Conservation (phyloP, 176 grass and related monocot species). For the Stipa capillata region DNA sequence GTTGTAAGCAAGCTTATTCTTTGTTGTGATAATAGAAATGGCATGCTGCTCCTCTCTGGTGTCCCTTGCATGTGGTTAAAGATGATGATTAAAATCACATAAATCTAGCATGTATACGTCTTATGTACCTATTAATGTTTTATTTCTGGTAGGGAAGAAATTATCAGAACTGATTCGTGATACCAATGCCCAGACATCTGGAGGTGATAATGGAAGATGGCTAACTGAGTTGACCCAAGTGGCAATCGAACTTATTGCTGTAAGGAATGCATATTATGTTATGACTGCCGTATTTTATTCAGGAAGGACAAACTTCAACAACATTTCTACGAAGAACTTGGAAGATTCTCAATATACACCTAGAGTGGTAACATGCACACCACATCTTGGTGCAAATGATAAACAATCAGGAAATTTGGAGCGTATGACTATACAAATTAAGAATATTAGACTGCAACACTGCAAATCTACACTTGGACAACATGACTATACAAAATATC, state of each 20-base stretch:
- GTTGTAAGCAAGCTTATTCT: neutral
- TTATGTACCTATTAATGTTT: neutral
- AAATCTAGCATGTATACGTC: neutral
- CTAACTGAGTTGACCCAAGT: slow-evolving; percentile 89
- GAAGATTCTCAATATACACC: slow-evolving; percentile 66
- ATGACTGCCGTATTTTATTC: slow-evolving; percentile 23
- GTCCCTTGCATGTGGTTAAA: neutral
- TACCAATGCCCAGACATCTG: slow-evolving; percentile 64
- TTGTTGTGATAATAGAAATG: neutral
- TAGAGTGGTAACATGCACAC: slow-evolving; percentile 26
- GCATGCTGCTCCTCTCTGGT: neutral
- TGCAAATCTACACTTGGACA: too few species aligned
- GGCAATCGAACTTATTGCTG: slow-evolving; percentile 89
- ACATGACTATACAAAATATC: too few species aligned
- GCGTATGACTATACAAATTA: too few species aligned
- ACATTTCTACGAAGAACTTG: slow-evolving; percentile 44
- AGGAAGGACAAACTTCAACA: slow-evolving; percentile 53
- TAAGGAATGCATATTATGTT: slow-evolving; percentile 2
- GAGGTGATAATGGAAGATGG: slow-evolving; percentile 77
- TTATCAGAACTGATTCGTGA: slow-evolving; percentile 95
- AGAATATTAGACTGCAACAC: too few species aligned
- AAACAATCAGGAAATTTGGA: slow-evolving; percentile 58
- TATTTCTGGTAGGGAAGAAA: slow-evolving; percentile 92
- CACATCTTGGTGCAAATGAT: slow-evolving; percentile 32
- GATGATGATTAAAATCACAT: neutral